Base-by-base conservation (phyloP, 345 rosid species). In the Nasturtium officinale region DNA sequence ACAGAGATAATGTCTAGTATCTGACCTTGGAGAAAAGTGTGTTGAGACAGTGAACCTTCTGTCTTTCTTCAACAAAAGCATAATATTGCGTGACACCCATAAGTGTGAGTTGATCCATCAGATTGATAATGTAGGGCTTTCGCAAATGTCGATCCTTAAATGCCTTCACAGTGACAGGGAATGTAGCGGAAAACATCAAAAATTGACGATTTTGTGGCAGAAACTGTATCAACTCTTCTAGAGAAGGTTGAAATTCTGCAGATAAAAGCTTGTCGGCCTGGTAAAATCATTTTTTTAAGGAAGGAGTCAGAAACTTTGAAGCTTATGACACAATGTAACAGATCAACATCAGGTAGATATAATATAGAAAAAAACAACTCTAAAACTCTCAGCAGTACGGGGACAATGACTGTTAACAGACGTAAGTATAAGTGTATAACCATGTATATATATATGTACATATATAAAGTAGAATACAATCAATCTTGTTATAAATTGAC, bases 51-150 rank as follows among this genome's bases (percentile, higher is more conserved):
- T 96, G 99, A 67, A 96, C 98, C 87, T 96, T 96, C 90, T 96
- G 99, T 45, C 99, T 88, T 83, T 96, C 99, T 83, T 96, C 99
- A 77, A 96, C 99, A 85, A 92, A 96, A 65, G 99, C 99, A 82
- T 96, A 96, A 65, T 6, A 96, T 72, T 96, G 99, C 0, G 98
- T 92, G 78, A 96, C 90, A 82, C 99, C 99, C 87, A 89, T 83
- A 45, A 96, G 89, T 1, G 99, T 92, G 69, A 96, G 98, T 81
- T 96, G 98, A 80, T 96, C 98, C 99, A 96, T 96, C 60, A 96
- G 98, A 83, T 96, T 96, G 79, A 96, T 96, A 54, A 96, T 67
- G 75, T 90, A 96, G 16, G 99, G 92, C 67, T 83, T 96, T 1
- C 86, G 78, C 12, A 96, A 83, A 81, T 85, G 93, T 83, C 92